Percentiles rank a stretch among this genome's conserved stretches.
phyloP scores from a whole-genome alignment of 805 yeast genomes.

The Sungouiozyma ichnusensis region DNA sequence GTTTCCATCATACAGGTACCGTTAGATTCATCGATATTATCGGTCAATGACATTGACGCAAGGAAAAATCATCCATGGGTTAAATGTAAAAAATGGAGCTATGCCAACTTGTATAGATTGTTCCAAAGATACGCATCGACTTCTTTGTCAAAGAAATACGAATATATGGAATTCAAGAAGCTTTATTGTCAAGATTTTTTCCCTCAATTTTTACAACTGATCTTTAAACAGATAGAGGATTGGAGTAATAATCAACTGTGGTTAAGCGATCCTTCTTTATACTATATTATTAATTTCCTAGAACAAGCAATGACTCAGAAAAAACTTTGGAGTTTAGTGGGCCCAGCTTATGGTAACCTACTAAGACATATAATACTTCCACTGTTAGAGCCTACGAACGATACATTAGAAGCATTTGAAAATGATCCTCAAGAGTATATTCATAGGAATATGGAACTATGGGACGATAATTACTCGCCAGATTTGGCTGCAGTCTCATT shows the following conservation, averaged over 20 bases:
- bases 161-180: constrained; percentile 50
- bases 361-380: constrained; percentile 70
- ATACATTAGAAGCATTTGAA: constrained; percentile 63
- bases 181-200: constrained; percentile 48
- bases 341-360: constrained; percentile 54
- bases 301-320: constrained; percentile 51
- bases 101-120: constrained; percentile 62
- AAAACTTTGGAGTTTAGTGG: constrained; percentile 54
- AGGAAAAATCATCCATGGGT: constrained; percentile 55
- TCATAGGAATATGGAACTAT: constrained; percentile 55
- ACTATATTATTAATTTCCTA: constrained; percentile 52
- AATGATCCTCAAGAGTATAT: constrained; percentile 85
- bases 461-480: constrained; percentile 54
- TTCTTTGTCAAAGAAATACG: constrained; percentile 35
- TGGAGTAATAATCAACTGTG: constrained; percentile 64
- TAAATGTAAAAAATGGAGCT: constrained; percentile 83
- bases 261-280: constrained; percentile 58
- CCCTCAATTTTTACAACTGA: constrained; percentile 61
- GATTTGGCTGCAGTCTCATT: constrained; percentile 73
- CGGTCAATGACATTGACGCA: constrained; percentile 40
- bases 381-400: constrained; percentile 57
- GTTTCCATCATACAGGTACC: constrained; percentile 57
- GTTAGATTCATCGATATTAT: constrained; percentile 17
- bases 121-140: constrained; percentile 61
- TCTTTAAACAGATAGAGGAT: constrained; percentile 53